phyloP scores from a whole-genome alignment of 1,139 yeast genomes.

The Meyerozyma elateridarum region DNA sequence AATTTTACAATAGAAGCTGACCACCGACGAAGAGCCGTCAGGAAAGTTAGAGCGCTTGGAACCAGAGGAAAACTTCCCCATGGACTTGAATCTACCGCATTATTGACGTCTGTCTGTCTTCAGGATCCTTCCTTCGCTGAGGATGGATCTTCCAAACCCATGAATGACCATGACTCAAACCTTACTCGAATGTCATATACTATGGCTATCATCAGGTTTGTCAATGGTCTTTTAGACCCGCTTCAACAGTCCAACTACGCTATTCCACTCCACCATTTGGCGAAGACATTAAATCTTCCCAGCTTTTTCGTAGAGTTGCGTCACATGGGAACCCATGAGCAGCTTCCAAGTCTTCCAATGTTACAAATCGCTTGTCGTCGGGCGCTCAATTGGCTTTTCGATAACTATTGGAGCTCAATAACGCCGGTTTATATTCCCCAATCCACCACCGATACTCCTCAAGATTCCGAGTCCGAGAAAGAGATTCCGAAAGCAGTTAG shows the following conservation, averaged over 20 bases:
- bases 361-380: constrained; percentile 52
- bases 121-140: constrained; percentile 34
- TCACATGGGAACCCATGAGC: constrained; percentile 90
- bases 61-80: constrained; percentile 44
- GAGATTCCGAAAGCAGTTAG: neutral
- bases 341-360: constrained; percentile 64
- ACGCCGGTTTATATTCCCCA: constrained; percentile 10
- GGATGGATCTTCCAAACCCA: constrained; percentile 12
- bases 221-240: constrained; percentile 88
- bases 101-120: constrained; percentile 50
- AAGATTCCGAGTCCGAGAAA: neutral
- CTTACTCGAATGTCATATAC: constrained; percentile 53
- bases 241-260: constrained; percentile 77
- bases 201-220: constrained; percentile 80
- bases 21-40: constrained; percentile 29
- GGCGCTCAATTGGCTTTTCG: constrained; percentile 74
- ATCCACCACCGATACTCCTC: neutral
- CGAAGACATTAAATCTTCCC: constrained; percentile 67
- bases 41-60: constrained; percentile 40
- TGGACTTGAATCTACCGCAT: constrained; percentile 53
- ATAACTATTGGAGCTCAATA: constrained; percentile 65
- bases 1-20: constrained; percentile 25
- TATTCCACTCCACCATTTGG: constrained; percentile 71
- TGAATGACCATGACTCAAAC: constrained; percentile 19
- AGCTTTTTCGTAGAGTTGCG: constrained; percentile 83